phyloP scores from a whole-genome alignment of 1,284 basidiomycete genomes.

The Ustilago bromivora region DNA sequence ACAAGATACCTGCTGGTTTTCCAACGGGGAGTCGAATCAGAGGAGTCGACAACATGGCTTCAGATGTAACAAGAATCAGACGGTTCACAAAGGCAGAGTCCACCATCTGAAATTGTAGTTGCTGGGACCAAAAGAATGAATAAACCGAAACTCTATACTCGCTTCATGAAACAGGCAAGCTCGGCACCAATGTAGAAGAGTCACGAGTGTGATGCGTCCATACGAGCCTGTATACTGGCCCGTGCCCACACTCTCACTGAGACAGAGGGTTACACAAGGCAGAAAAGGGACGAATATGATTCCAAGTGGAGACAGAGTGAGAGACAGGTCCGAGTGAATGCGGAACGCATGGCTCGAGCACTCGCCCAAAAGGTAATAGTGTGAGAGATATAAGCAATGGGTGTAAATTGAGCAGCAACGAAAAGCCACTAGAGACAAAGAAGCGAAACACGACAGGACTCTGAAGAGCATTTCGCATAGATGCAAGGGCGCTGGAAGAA shows the following conservation, averaged over 20 bases:
- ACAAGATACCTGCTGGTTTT: neutral
- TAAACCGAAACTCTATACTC: neutral
- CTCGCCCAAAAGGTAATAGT: neutral
- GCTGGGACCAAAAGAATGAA: neutral
- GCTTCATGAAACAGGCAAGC: neutral
- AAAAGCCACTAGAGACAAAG: neutral
- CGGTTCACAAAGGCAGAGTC: neutral
- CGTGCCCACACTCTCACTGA: neutral
- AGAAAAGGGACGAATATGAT: neutral
- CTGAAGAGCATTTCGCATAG: neutral
- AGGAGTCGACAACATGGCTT: neutral
- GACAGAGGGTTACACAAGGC: neutral
- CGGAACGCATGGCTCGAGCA: constrained; percentile 3
- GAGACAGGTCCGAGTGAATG: neutral
- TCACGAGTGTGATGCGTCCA: neutral
- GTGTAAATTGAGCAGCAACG: neutral
- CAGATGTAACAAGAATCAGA: neutral
- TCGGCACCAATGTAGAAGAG: neutral
- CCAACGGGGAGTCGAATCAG: neutral
- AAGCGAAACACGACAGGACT: neutral
- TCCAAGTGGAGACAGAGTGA: neutral
- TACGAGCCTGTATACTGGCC: neutral
- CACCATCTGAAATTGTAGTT: neutral
- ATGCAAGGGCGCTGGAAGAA: neutral
- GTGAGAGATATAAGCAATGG: neutral